Percentiles rank a stretch among this genome's conserved stretches.
These are phyloP conservation scores for Lavandula angustifolia DNA, from an alignment of 257 asterid species.

Conservation along the genomic window DNA sequence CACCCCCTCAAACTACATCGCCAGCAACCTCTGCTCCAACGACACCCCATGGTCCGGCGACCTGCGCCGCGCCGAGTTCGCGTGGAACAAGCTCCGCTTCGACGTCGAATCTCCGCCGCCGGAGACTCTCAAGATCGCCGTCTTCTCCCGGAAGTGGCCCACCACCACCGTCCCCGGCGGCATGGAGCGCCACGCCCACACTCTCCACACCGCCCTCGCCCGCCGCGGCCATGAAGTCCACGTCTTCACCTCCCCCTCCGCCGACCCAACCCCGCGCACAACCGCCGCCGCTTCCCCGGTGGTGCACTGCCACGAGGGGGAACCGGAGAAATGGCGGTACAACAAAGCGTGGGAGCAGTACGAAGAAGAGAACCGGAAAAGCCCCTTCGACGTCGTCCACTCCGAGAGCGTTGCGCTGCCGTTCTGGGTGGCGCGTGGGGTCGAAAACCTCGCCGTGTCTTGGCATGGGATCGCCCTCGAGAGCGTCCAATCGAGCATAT, in stretches of 20 bases:
- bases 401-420: conserved; percentile 94
- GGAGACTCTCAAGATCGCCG: conserved; percentile 59
- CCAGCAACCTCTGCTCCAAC: conserved; percentile 43
- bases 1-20: conserved; percentile 52
- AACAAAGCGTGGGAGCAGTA: conserved; percentile 82
- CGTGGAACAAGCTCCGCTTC: conserved; percentile 71
- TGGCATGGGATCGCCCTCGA: conserved; percentile 98
- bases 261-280: not conserved
- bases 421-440: conserved; percentile 51
- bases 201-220: conserved; percentile 71
- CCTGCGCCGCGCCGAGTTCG: conserved; percentile 62
- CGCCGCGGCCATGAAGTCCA: conserved; percentile 76
- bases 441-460: conserved; percentile 70
- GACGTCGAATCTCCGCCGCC: conserved; percentile 35
- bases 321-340: conserved; percentile 73
- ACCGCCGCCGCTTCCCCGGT: conserved; percentile 32
- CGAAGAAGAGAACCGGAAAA: conserved; percentile 46
- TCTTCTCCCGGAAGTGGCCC: conserved; percentile 95
- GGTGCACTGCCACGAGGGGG: conserved; percentile 79
- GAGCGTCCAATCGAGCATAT: conserved; percentile 78
- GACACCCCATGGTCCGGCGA: conserved; percentile 65
- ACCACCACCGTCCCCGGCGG: conserved; percentile 71
- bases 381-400: conserved; percentile 70
- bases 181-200: conserved; percentile 93
- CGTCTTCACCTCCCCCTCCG: conserved; percentile 69